These are phyloP conservation scores for Trichoderma gamsii DNA, from an alignment of 495 filamentous ascomycete species.

Conservation along the genomic window DNA sequence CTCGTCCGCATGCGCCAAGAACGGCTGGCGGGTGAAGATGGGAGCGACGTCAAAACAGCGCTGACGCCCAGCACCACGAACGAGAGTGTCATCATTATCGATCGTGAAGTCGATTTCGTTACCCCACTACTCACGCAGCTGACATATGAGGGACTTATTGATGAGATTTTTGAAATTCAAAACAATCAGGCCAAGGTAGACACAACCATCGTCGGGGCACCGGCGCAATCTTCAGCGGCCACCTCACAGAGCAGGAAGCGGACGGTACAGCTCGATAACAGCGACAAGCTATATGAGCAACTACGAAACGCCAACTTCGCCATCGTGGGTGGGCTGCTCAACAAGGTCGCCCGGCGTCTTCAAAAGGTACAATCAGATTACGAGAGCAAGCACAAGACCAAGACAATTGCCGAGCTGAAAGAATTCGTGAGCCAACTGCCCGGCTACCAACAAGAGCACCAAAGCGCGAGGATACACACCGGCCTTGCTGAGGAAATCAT, in stretches of 20 bases:
- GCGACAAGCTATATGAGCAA: slow-evolving; percentile 83
- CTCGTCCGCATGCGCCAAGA: slow-evolving; percentile 92
- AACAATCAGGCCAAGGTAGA: slow-evolving; percentile 92
- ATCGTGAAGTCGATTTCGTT: slow-evolving; percentile 88
- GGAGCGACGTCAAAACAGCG: slow-evolving; percentile 54
- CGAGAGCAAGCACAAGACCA: slow-evolving; percentile 80
- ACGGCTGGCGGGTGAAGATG: slow-evolving; percentile 71
- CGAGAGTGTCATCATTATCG: slow-evolving; percentile 89
- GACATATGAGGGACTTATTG: slow-evolving; percentile 94
- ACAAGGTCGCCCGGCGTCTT: slow-evolving; percentile 83
- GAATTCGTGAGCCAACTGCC: slow-evolving; percentile 90
- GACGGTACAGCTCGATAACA: slow-evolving; percentile 83
- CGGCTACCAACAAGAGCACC: slow-evolving; percentile 87
- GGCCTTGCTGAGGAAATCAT: slow-evolving; percentile 90
- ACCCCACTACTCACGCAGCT: slow-evolving; percentile 89
- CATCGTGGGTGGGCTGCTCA: slow-evolving; percentile 79
- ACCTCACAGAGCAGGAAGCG: slow-evolving; percentile 57
- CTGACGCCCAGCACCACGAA: slow-evolving; percentile 80
- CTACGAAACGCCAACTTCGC: slow-evolving; percentile 92
- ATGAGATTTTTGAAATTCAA: slow-evolving; percentile 86
- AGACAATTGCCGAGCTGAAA: slow-evolving; percentile 81
- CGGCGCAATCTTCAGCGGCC: slow-evolving; percentile 42
- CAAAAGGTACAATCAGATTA: slow-evolving; percentile 61
- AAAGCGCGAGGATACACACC: slow-evolving; percentile 85
- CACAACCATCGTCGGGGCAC: slow-evolving; percentile 75